Base-by-base conservation (phyloP, 2,329 filamentous ascomycete genomes). In the Scopulariopsis brevicaulis region DNA sequence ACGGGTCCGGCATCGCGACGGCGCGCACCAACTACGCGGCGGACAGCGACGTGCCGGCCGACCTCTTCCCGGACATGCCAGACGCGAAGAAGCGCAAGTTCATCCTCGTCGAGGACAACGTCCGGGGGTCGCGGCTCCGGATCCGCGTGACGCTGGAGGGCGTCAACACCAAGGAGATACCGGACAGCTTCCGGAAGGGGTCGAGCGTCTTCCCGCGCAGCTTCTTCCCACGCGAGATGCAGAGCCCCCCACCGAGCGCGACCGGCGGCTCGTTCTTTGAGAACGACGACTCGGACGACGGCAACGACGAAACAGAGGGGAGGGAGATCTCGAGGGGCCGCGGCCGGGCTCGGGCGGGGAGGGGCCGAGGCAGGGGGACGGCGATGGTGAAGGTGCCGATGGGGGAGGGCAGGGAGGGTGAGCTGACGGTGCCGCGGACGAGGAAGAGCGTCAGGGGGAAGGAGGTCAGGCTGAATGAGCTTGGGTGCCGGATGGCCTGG, bases 401-500 rank as follows among this genome's bases (percentile, higher is more conserved):
- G 63, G 75, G 77, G 1, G 89, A 93, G 63, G 88, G 87, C n/a
- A 77, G 75, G 37, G 86, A 92, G 60, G 80, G 80, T 22, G 86
- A 90, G 66, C 78, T 95, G 43, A 81, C 84, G 1, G 86, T 95
- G 48, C 90, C 92, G 28, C 80, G 84, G 59, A 85, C 91, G 70
- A 84, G 84, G 55, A 85, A 82, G 67, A 76, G 77, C 52, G 82
- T 84, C 63, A 83, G 90, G 55, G 82, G 79, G 55, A 94, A 90
- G 74, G 93, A 97, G 69, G 85, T 94, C n/a, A 83, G 89, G 54
- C 75, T 97, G 61, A 97, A 97, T 68, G 92, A 97, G 67, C 75
- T 97, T 53, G 93, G 91, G 2, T 96, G 95, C 70, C 84, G 93
- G 53, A 95, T 99, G 89, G 92, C 90, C 54, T 99, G 94, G 93